Percentiles rank a stretch among this genome's conserved stretches.
phyloP scores from a whole-genome alignment of 176 grass and related monocot genomes.

The Oryza glaberrima region DNA sequence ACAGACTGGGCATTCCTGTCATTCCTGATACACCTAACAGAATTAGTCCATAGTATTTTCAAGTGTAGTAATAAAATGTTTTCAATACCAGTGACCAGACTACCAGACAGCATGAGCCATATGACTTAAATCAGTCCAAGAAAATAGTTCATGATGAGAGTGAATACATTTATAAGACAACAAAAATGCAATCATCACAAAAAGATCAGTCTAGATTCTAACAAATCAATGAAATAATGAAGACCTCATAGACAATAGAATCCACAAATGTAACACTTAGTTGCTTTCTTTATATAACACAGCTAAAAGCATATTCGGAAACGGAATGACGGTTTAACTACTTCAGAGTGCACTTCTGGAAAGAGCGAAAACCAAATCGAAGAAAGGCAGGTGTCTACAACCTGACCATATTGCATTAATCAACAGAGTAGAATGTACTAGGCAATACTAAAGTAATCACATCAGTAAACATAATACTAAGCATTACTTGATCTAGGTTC shows the following conservation, averaged over 20 bases:
- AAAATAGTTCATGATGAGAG: not conserved
- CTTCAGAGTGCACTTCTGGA: not conserved
- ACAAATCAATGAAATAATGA: not conserved
- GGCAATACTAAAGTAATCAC: not conserved
- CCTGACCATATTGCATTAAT: not conserved
- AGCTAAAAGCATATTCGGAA: not conserved
- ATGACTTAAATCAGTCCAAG: not conserved
- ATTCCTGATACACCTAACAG: not conserved
- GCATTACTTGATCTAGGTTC: conserved; percentile 5
- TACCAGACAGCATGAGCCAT: not conserved
- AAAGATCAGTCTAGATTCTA: not conserved
- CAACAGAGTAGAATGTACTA: conserved; percentile 15
- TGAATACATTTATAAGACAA: not conserved
- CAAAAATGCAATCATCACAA: not conserved
- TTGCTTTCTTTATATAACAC: not conserved
- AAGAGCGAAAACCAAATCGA: conserved; percentile 6
- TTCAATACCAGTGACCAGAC: not conserved
- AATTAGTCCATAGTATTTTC: conserved; percentile 20
- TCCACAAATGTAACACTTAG: not conserved
- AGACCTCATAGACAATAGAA: conserved; percentile 2
- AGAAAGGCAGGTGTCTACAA: not conserved
- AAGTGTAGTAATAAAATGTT: conserved; percentile 2
- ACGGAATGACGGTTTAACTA: not conserved
- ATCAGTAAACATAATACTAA: not conserved
- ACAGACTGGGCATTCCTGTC: conserved; percentile 8